Evolutionary conservation across 129 eudicot genomes (phyloP), one percentile per base, ranked within the genome.

Genomic region (Chrysanthemum makinoi): DNA sequence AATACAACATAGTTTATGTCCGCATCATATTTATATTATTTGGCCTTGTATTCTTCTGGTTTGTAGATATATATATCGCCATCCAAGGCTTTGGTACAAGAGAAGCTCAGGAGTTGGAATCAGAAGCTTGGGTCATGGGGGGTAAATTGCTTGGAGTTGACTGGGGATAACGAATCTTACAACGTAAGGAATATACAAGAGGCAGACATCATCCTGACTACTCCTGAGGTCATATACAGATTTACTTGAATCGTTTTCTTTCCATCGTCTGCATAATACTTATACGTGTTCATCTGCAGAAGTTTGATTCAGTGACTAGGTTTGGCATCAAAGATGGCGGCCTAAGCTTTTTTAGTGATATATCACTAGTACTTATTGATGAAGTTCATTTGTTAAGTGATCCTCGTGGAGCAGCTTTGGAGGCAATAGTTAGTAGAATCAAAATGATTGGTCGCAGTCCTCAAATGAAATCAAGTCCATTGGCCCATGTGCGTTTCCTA

Each of bases 401-500:
- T 76, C 87, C 99, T 50, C 99, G 97, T 44, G 99, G 97, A 69
- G 97, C 99, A 84, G 96, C 97, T 69, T 81, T 95, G 72, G 99
- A 95, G 78, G 97, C 99, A 75, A 80, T 95, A 64, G 94, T 95
- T 74, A 88, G 99, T 81, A 91, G 99, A 86, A 75, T 95, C 35
- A 95, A 95, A 83, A 95, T 95, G 97, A 81, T 95, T 55, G 69
- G 97, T 22, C 26, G 84, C 72, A 95, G 81, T 62, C 87, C 88
- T 78, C 87, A 90, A 84, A 79, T 95, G 94, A 65, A 82, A 78
- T 72, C 83, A 58, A 84, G 88, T 78, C 70, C 91, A 55, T 69
- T 95, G 74, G 88, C 96, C 48, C 81, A 65, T 83, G 95, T 95
- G 69, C 97, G 96, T 47, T 84, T 86, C 68, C 78, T 95, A 66